Base-by-base conservation (phyloP, 2,329 filamentous ascomycete species). In the Claviceps quebecensis region DNA sequence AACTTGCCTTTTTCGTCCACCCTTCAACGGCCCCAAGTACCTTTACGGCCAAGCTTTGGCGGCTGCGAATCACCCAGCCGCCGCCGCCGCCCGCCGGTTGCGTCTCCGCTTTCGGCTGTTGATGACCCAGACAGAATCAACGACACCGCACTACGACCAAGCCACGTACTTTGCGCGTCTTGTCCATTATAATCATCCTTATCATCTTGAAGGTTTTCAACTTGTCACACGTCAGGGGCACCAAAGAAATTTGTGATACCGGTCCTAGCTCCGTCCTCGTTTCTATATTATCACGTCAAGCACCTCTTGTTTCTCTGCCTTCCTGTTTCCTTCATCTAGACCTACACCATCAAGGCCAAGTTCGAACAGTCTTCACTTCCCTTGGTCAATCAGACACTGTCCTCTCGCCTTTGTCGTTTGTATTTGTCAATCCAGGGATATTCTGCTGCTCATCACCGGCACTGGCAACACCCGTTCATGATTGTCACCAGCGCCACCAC, bases 101-200 rank as follows among this genome's bases (percentile, higher is more conserved):
- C 44, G 14, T 48, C 54, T 56, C 54, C 53, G 54, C 49, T 56
- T 47, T 53, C 54, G 54, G 54, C 50, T 56, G 50, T 48, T 48
- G 29, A 37, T 51, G 48, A 53, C 45, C 53, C 49, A 49, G 41
- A 50, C 48, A 49, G 37, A 46, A 48, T 51, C 52, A 53, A 34
- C 52, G 45, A 51, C 52, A 51, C 48, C 45, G 40, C 40, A 17
- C 46, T 47, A 47, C 47, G 16, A 34, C 43, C 47, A 44, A 52
- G 51, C 47, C 47, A 49, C 51, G 51, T 26, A 48, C 47, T 47
- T 40, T 19, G 29, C 11, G 34, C 22, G 11, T 45, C 44, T 48
- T 34, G 23, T 45, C 23, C 47, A 37, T 23, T 17, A 44, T 45
- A 3, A 44, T 49, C 34, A 50, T 47, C 45, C 26, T 44, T n/a